Base-by-base conservation (phyloP, 352 stramenopile species). In the Globisporangium apiculatum region DNA sequence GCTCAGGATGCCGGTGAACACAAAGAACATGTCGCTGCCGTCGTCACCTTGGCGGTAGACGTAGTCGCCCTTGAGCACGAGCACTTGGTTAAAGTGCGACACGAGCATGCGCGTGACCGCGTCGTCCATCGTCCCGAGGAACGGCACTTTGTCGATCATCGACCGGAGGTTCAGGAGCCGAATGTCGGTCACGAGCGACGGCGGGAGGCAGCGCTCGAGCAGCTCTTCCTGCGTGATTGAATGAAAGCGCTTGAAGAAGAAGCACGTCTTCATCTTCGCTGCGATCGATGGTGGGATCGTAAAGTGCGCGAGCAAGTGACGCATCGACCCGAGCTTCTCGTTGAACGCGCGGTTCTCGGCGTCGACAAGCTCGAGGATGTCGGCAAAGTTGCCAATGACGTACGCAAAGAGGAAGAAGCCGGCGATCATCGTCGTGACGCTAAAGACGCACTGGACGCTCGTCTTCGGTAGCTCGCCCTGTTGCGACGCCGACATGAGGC, bases 11-110 rank as follows among this genome's bases (percentile, higher is more conserved):
- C 75, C 75, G 4, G 74, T 73, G 43, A 82, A 86, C 1, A 86
- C 67, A 49, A 86, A 83, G 40, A 63, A 86, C 75, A 86, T 86
- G n/a, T 86, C 75, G 37, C 61, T 72, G 1, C 73, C 75, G 18
- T 82, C 67, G 8, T 86, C 75, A 4, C 71, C 66, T 17, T 67
- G 73, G 10, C 64, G 64, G 45, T 68, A 83, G 2, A 80, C 66
- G 36, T 72, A 78, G 48, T 82, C 60, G 14, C 80, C 65, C 1
- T 67, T 56, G 0, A 79, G 58, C 4, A 82, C 58, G 6, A 86
- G 60, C 9, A 71, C 58, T 50, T 86, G 75, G 7, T 56, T 68
- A 49, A 86, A 79, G 18, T 79, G 72, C 0, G 70, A 71, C 8
- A 86, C 75, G 14, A 86, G 64, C 67, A 83, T 72, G 8, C 73